phyloP scores from a whole-genome alignment of 1,139 yeast genomes.

The Lodderomyces beijingensis region DNA sequence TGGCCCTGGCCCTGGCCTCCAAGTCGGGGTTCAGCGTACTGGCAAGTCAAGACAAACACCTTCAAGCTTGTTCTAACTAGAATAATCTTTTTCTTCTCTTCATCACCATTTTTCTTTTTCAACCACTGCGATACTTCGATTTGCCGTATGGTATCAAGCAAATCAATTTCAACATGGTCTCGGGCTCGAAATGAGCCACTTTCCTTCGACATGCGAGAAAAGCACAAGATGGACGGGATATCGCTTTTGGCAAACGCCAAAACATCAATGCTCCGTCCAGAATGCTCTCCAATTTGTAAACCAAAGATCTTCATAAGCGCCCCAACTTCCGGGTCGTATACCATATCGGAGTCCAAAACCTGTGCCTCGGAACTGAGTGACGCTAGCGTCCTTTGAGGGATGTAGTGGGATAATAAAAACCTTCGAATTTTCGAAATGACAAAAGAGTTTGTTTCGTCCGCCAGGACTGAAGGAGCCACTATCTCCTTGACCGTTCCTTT shows the following conservation, averaged over 20 bases:
- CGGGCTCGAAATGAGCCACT: conserved; percentile 12
- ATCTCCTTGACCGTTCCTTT: background rate
- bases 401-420: conserved; percentile 9
- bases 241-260: conserved; percentile 35
- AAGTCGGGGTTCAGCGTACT: too few species aligned
- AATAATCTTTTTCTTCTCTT: too few species aligned
- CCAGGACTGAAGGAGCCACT: background rate
- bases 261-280: conserved; percentile 11
- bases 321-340: conserved; percentile 39
- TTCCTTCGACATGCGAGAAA: conserved; percentile 14
- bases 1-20: too few species aligned
- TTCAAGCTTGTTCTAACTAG: too few species aligned
- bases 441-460: background rate
- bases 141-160: conserved; percentile 38
- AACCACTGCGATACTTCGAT: conserved; percentile 25
- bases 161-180: conserved; percentile 20
- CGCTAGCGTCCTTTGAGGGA: conserved; percentile 23
- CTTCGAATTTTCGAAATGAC: background rate
- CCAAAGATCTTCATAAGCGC: conserved; percentile 16
- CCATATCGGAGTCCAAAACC: conserved; percentile 21
- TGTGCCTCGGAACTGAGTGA: conserved; percentile 23
- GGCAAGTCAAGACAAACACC: too few species aligned
- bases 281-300: background rate
- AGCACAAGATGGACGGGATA: conserved; percentile 23
- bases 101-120: too few species aligned